Percentiles rank a stretch among this genome's conserved stretches.
Conservation (phyloP, 345 rosid species). For the Mallotus nudiflorus region DNA sequence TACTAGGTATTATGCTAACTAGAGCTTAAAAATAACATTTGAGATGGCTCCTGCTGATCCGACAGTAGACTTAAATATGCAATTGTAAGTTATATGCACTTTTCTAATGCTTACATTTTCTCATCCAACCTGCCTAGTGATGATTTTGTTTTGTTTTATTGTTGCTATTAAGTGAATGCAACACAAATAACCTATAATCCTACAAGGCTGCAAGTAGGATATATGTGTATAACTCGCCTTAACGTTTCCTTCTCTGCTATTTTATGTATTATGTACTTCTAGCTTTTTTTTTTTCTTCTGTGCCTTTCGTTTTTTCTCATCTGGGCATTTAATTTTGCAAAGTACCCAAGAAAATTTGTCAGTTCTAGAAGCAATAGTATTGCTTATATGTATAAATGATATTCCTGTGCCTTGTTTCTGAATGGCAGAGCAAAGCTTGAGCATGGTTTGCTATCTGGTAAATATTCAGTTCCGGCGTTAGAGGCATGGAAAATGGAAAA, state of each 20-base stretch:
- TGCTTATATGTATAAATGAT: slow-evolving; percentile 2
- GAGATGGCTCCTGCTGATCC: slow-evolving; percentile 95
- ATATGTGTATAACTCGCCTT: no score
- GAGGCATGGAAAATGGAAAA: slow-evolving; percentile 48
- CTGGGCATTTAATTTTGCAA: not conserved
- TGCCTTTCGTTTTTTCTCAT: not conserved
- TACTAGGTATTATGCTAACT: slow-evolving; percentile 65
- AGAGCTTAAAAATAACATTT: slow-evolving; percentile 73
- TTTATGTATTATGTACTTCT: not conserved
- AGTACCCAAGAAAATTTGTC: not conserved
- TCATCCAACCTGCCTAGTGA: not conserved
- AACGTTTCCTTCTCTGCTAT: no score
- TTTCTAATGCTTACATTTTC: not conserved
- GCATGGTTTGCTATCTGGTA: slow-evolving; percentile 93
- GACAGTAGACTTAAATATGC: slow-evolving; percentile 94
- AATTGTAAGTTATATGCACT: slow-evolving; percentile 60
- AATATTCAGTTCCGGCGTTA: slow-evolving; percentile 69
- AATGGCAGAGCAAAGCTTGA: slow-evolving; percentile 96
- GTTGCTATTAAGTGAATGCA: not conserved
- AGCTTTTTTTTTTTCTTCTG: slow-evolving; percentile 5
- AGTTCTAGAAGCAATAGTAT: not conserved
- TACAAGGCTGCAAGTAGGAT: no score
- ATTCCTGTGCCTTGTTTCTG: no score
- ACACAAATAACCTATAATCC: not conserved
- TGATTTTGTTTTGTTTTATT: not conserved